These are phyloP conservation scores for Macrocybe gigantea DNA, from an alignment of 768 basidiomycete species.

Conservation along the genomic window DNA sequence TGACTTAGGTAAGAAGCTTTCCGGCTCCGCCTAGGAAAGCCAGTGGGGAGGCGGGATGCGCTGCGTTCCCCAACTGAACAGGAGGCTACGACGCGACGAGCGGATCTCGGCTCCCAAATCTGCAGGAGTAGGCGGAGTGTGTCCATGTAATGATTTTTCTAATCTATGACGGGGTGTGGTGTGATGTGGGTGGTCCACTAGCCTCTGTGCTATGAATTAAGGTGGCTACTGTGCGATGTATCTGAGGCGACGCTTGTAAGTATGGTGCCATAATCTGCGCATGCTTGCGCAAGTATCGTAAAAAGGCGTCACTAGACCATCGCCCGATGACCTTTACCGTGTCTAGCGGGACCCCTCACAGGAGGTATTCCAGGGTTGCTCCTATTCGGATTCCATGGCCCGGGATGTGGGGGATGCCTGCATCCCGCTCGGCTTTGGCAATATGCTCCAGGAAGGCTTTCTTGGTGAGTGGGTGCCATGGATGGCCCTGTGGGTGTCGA, in stretches of 20 bases:
- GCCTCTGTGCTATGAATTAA: too few species aligned
- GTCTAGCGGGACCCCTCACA: slow-evolving; percentile 28
- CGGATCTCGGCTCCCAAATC: too few species aligned
- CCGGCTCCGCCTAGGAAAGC: too few species aligned
- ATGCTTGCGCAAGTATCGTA: slow-evolving; percentile 9
- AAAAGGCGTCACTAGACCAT: slow-evolving; percentile 25
- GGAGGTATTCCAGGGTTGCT: slow-evolving; percentile 28
- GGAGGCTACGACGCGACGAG: too few species aligned
- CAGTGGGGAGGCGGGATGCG: too few species aligned
- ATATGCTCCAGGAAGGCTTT: slow-evolving; percentile 15
- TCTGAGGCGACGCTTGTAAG: slow-evolving; percentile 3
- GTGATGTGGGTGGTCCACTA: too few species aligned
- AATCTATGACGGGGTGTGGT: too few species aligned
- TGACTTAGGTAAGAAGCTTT: too few species aligned
- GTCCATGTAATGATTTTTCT: too few species aligned
- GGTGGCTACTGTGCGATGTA: neutral
- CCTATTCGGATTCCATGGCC: slow-evolving; percentile 25
- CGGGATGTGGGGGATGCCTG: slow-evolving; percentile 10
- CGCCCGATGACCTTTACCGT: slow-evolving; percentile 27
- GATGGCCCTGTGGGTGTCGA: neutral
- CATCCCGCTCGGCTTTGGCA: slow-evolving; percentile 2
- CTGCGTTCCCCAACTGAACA: too few species aligned
- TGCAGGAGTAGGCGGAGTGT: too few species aligned
- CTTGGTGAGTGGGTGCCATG: slow-evolving; percentile 18
- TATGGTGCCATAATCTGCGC: slow-evolving; percentile 12